Evolutionary conservation across 1,139 yeast species (phyloP), one percentile per base, ranked within the genome.

Genomic region (Protomyces pachydermus): DNA sequence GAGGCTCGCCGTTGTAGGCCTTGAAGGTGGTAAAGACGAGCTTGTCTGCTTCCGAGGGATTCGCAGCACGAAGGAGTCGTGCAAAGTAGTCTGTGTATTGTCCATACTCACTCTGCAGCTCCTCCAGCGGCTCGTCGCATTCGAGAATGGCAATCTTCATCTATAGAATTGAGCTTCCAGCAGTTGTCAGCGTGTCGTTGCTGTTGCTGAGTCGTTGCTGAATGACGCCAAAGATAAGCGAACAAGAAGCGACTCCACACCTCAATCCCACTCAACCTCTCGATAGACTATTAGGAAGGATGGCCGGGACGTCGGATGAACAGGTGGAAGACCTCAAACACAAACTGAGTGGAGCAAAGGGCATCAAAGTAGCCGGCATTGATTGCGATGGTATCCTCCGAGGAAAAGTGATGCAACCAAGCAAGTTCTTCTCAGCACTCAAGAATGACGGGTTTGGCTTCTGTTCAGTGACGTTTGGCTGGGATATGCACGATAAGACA

Each of bases 1-100:
- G 25, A 6, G 39, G 48, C 48, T 76, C 76, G 16, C 72, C 70
- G 32, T 75, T 73, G 48, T 80, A 79, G 3, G 83, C 82, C 65
- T 82, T 80, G 71, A 80, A 84, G 67, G 79, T 80, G 46, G 71
- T 72, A 56, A 45, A 60, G 23, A 37, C 46, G 9, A 60, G 54
- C n/a, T 23, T 25, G 23, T 35, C 35, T 9, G 54, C 34, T 2
- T 18, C 28, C 16, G 32, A 38, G 10, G 55, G 57, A 6, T 51
- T 52, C 3, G 64, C 42, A 1, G 39, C 51, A 4, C 54, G 38
- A 3, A 66, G 46, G 28, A 66, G 52, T 6, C 37, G 45, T 5
- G 52, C 46, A 37, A 66, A 66, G 55, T 65, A 65, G 39, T 54
- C 58, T 4, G 65, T 66, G 39, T 66, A 66, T 3, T 57, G 39